Evolutionary conservation across 257 asterid species (phyloP), one percentile per base, ranked within the genome.

Genomic region (Primulina tabacum): DNA sequence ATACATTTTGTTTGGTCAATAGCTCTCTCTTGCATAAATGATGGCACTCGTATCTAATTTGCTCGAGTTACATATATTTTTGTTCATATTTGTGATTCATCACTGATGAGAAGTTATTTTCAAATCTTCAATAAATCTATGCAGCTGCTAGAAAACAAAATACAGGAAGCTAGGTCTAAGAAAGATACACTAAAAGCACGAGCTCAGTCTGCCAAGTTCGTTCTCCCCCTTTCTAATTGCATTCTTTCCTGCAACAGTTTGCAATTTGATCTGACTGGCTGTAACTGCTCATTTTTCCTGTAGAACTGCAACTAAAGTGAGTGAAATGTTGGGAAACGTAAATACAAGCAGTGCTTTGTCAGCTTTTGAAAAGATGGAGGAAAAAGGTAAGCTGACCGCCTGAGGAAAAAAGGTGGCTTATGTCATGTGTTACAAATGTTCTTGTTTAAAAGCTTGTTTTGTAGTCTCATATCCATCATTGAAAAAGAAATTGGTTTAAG

Each of bases 291-390:
- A n/a, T 52, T 37, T 75, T 68, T 75, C 69, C 79, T 78, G 60
- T 71, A 94, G 99, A 88, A 94, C 99, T 76, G 86, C 99, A 40
- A 81, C 91, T 65, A 94, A 91, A 88, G 97, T 94, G 65, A 88
- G 85, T 63, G 99, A 94, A 82, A 89, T 91, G 97, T 73, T 94
- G 86, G 99, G 97, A 24, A 94, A 91, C 67, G 96, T 94, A 65
- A 89, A 94, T 70, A 94, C 99, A 43, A 90, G 97, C 84, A 94
- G 97, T 40, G 97, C 99, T 69, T 88, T 94, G 71, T 91, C 99
- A 20, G 99, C 97, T 50, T 94, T 94, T 47, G 99, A 91, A 81
- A 91, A 90, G 86, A 94, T 94, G 99, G 99, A 94, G 81, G 99
- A 91, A 77, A 94, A 91, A 84, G 99, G 99, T 89, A 56, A 75